Evolutionary conservation across 345 rosid species (phyloP), one percentile per base, ranked within the genome.

Genomic region (Triadica sebifera): DNA sequence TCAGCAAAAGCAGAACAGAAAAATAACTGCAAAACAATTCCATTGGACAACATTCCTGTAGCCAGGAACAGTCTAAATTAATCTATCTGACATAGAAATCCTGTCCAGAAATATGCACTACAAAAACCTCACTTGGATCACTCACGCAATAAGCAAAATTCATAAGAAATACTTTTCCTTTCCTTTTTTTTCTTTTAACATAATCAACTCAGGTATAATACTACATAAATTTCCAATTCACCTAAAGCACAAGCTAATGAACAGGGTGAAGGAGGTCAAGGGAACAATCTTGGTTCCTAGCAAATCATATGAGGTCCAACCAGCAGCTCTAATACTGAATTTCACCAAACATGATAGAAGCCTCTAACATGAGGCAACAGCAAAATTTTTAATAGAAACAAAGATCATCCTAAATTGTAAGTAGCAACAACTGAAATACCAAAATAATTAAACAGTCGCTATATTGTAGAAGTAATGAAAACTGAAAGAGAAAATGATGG

Each of bases 221-320:
- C 34, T 29, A 24, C 22, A 25, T 29, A 67, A 49, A 49, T 25
- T 47, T 67, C 70, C 47, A 47, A 46, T 64, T 67, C 69, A 43
- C 16, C 52, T 45, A 20, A 22, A 45, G 19, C 69, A 65, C 10
- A 11, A 10, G 5, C 39, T 34, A 29, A 12, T 60, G 15, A 25
- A 59, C 12, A 15, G 20, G 22, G 7, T 5, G 20, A 52, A 43
- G 47, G 47, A 43, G 47, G 47, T 43, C 47, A 1, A 7, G 5
- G 47, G 10, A 43, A 43, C 1, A 7, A 43, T 43, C 47, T 10
- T 43, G 34, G 34, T 29, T 29, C 34, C 34, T 29, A 29, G 34
- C 34, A 29, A 29, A 29, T 29, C 34, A 29, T 7, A 57, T 11
- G 8, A 61, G 17, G 20, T 63, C 22, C 7, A 63, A 63, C 38